A percentile compares a stretch with the other conserved stretches of the same genome.
These are phyloP conservation scores for Saccharum hybrid DNA, from an alignment of 202 grass and related monocot species.

Conservation along the genomic window DNA sequence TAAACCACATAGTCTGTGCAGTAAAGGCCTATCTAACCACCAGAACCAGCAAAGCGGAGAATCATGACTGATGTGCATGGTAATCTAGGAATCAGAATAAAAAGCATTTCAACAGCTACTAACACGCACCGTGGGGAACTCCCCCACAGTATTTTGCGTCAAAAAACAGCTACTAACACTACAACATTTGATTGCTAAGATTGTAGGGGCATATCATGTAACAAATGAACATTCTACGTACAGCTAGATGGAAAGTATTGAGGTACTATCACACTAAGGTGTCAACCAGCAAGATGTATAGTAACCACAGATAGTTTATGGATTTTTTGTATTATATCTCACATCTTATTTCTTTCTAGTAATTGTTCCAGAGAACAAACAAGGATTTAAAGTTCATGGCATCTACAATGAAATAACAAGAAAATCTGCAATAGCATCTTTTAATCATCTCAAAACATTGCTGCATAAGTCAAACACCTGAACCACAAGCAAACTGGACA, in stretches of 20 bases:
- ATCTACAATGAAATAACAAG: constrained; percentile 40
- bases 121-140: neutral
- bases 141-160: too few relatives aligned
- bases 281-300: constrained; percentile 5
- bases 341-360: constrained; percentile 3
- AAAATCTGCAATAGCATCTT: neutral
- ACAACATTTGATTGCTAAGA: neutral
- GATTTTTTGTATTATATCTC: neutral
- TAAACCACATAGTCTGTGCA: neutral
- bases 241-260: neutral
- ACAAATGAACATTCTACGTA: neutral
- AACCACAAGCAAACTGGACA: constrained; percentile 8
- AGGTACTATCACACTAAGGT: neutral
- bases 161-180: neutral
- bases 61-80: neutral
- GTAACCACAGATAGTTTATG: neutral
- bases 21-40: neutral
- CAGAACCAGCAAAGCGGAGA: neutral
- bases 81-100: neutral
- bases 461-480: too few relatives aligned
- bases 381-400: neutral
- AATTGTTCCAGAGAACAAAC: neutral
- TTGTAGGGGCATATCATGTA: neutral
- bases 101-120: neutral
- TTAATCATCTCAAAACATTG: too few relatives aligned